Percentiles rank a stretch among this genome's conserved stretches.
These are phyloP conservation scores for Globisporangium paroecandrum DNA, from an alignment of 352 stramenopile species.

Conservation along the genomic window DNA sequence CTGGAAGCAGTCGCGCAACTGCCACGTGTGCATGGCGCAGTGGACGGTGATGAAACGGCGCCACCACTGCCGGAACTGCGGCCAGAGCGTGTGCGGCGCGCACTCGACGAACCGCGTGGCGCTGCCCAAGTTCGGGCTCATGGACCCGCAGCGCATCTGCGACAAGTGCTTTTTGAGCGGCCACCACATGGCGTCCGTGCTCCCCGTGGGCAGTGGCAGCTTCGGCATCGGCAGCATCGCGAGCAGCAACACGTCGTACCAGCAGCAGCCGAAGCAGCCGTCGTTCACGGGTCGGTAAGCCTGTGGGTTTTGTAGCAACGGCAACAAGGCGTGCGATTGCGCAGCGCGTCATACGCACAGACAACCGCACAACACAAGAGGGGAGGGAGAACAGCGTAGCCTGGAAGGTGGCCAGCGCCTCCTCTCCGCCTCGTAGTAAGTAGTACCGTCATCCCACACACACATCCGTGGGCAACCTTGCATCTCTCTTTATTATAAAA, in stretches of 20 bases:
- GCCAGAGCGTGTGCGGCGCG: conserved; percentile 65
- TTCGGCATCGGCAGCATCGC: conserved; percentile 32
- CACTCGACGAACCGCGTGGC: conserved; percentile 79
- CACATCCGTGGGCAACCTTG: not conserved
- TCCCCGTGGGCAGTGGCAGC: conserved; percentile 31
- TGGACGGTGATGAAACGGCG: conserved; percentile 70
- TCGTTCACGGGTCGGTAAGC: conserved; percentile 13
- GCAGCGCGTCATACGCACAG: not conserved
- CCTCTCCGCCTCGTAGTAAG: not conserved
- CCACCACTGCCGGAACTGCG: conserved; percentile 82
- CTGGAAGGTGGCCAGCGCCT: not conserved
- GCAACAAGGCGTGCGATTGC: not conserved
- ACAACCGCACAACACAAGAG: not conserved
- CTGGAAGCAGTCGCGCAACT: conserved; percentile 73
- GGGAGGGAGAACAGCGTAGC: not conserved
- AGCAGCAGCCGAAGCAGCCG: conserved; percentile 24
- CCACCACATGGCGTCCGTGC: conserved; percentile 43
- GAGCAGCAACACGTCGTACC: conserved; percentile 31
- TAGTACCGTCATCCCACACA: not conserved
- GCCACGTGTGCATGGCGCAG: conserved; percentile 54
- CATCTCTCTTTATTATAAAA: conserved; percentile 16
- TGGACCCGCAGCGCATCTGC: conserved; percentile 71
- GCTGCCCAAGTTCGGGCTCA: conserved; percentile 67
- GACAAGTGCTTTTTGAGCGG: conserved; percentile 78
- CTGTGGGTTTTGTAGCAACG: not conserved